Conservation (phyloP, 2,329 filamentous ascomycete species). For the Microcera coccophila region DNA sequence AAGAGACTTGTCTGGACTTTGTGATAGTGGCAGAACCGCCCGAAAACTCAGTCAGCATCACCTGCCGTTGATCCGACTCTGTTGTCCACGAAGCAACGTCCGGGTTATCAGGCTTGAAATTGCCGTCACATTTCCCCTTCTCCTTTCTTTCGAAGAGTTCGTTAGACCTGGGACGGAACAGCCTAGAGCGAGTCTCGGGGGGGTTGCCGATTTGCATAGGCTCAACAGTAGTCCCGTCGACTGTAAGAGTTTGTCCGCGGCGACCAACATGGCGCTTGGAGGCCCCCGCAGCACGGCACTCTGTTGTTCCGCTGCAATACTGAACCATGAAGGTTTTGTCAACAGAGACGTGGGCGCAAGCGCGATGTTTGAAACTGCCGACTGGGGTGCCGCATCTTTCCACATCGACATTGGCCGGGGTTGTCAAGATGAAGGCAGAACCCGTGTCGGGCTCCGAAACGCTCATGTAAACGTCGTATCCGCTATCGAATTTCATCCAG, state of each 20-base stretch:
- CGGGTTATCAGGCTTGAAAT: too few relatives aligned
- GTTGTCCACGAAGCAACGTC: too few relatives aligned
- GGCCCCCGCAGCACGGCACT: background rate
- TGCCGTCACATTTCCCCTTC: too few relatives aligned
- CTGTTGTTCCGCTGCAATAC: background rate
- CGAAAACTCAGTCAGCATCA: background rate
- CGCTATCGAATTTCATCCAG: background rate
- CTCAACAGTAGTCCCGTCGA: background rate
- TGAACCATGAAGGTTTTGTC: background rate
- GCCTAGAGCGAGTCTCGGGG: background rate
- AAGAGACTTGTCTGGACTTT: too few relatives aligned
- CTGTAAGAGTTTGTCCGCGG: background rate
- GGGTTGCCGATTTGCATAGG: background rate
- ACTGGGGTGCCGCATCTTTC: background rate
- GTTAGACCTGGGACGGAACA: too few relatives aligned
- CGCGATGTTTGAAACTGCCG: background rate
- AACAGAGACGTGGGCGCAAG: background rate
- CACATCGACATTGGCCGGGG: background rate
- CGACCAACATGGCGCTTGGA: background rate
- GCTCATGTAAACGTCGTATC: background rate
- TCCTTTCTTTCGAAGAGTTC: too few relatives aligned
- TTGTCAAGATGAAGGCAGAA: background rate
- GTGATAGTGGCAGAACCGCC: background rate
- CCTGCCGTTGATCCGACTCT: too few relatives aligned
- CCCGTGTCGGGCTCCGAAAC: background rate